Evolutionary conservation across 208 protist genomes (phyloP).

Genomic region (Trypanosoma avium): DNA sequence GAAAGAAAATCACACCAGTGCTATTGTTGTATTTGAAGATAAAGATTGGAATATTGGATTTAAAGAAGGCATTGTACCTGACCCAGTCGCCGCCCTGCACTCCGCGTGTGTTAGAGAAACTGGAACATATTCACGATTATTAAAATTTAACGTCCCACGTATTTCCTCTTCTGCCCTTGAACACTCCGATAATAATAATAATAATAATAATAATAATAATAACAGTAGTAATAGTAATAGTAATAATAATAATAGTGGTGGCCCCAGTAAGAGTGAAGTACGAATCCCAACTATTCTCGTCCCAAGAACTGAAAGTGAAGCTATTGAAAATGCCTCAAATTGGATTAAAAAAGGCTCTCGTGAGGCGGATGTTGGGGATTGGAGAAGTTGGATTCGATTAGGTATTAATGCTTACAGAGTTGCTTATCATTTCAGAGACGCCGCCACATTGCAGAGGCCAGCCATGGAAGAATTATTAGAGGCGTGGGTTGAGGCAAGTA

Average conservation of each 20-base stretch:
- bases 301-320: constrained; percentile 72
- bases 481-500: constrained; percentile 79
- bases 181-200: neutral
- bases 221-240: constrained; percentile 1
- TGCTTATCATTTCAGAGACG: constrained; percentile 75
- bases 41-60: constrained; percentile 82
- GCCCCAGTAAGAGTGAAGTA: neutral
- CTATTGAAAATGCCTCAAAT: constrained; percentile 53
- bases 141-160: constrained; percentile 62
- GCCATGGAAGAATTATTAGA: constrained; percentile 82
- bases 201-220: neutral
- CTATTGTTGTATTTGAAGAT: constrained; percentile 77
- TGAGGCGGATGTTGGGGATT: constrained; percentile 76
- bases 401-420: constrained; percentile 76
- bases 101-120: constrained; percentile 68
- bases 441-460: constrained; percentile 42
- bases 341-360: constrained; percentile 65
- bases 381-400: constrained; percentile 78
- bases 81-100: constrained; percentile 71
- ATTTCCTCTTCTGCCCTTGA: too few species aligned
- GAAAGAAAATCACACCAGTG: constrained; percentile 90
- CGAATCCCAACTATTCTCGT: constrained; percentile 40
- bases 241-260: constrained; percentile 7
- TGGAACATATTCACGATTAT: constrained; percentile 63
- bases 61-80: constrained; percentile 52